Base-by-base conservation (phyloP, 2,329 filamentous ascomycete genomes). In the Zarea fungicola region DNA sequence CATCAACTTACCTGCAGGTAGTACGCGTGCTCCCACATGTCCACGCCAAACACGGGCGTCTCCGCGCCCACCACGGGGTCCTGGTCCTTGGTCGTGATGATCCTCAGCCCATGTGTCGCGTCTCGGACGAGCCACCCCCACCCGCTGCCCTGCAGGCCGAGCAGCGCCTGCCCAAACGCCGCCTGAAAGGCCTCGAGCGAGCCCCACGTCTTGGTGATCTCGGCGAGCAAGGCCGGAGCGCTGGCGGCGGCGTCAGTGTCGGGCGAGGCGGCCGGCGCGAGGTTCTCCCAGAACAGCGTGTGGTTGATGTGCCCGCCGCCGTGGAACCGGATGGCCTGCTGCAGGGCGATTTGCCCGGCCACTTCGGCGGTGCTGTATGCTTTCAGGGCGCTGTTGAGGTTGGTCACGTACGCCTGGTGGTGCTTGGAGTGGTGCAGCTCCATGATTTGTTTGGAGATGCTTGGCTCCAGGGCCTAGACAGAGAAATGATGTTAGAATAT, bases 21-120 rank as follows among this genome's bases (percentile, higher is more conserved):
- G 64, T 95, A 95, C 1, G 89, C 89, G 71, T 95, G 89, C 71
- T 95, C 89, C 89, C 89, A 95, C 81, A 95, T 92, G 64, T 95
- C 89, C 2, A 95, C 75, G 0, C 88, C 89, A 35, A 90, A 75
- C 18, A 95, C 70, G 8, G 85, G 84, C n/a, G 80, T 76, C 55
- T 83, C 78, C 5, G 78, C 76, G 14, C 73, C 58, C 11, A 84
- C 77, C 5, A 89, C 77, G 1, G 85, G 84, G 61, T 95, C 89
- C 71, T 95, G 89, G 63, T 95, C 89, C 65, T 89, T 89, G n/a
- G 87, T 90, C 0, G 85, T 89, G 8, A 85, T 75, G 55, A 95
- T 87, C 49, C 81, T 77, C 56, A 95, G 65, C 1, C 71, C 77
- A 3, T 68, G 68, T 28, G 22, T 14, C 3, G 73, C 71, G 44